phyloP scores from a whole-genome alignment of 441 rosid species.

The Bruguiera hainesii region DNA sequence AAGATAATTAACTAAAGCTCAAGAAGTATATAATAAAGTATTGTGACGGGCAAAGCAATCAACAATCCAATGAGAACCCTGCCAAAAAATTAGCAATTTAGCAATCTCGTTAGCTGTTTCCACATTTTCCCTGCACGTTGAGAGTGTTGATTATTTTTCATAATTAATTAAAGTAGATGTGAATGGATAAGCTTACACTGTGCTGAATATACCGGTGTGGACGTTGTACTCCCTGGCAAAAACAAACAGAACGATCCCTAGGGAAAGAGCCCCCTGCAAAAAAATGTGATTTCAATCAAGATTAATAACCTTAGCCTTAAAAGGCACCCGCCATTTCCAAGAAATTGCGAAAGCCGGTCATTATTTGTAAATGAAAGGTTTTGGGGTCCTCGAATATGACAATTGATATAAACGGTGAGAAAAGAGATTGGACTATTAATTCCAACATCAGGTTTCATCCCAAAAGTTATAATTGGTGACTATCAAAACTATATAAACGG shows the following conservation, averaged over 20 bases:
- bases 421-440: too few species aligned
- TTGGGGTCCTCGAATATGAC: too few species aligned
- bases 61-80: conserved; percentile 90
- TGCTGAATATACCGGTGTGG: conserved; percentile 86
- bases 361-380: too few species aligned
- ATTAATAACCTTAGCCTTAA: neutral
- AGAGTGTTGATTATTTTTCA: neutral
- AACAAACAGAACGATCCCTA: conserved; percentile 85
- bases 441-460: too few species aligned
- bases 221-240: conserved; percentile 88
- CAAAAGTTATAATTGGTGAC: neutral
- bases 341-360: too few species aligned
- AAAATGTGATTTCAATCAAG: neutral
- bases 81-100: conserved; percentile 5
- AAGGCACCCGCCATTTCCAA: too few species aligned
- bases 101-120: too few species aligned
- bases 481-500: too few species aligned
- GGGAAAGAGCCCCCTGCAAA: conserved; percentile 86
- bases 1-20: conserved; percentile 40
- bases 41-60: conserved; percentile 75
- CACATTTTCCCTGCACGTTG: too few species aligned
- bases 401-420: too few species aligned
- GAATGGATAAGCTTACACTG: conserved; percentile 56
- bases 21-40: conserved; percentile 72
- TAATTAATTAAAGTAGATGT: neutral